Evolutionary conservation across 2,329 filamentous ascomycete genomes (phyloP), one percentile per base, ranked within the genome.

Genomic region (Pseudogymnoascus sp.): DNA sequence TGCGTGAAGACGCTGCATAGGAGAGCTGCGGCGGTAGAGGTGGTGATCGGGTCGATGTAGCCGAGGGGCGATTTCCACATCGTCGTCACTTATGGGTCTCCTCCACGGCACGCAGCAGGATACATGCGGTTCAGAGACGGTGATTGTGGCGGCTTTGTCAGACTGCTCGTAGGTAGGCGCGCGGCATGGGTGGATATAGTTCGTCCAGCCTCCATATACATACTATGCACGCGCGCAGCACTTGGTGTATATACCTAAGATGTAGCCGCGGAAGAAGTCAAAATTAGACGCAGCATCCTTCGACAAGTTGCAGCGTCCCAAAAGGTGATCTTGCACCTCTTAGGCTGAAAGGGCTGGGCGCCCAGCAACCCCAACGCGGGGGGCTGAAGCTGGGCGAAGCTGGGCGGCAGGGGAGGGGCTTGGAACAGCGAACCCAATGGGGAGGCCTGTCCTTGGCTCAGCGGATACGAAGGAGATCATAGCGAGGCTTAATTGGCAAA

Each of bases 1-100:
- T 69, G 70, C 2, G 63, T 65, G 12, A 72, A 21, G 0, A 67
- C 61, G 11, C 69, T 67, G 52, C 69, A 72, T 0, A 73, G 4
- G 6, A 74, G 58, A 1, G 73, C 70, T 0, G 68, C 67, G 7
- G 58, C 66, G 37, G 59, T 67, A 14, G 66, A 62, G 19, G 31
- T 63, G 21, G 67, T 68, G 38, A 63, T 33, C n/a, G 63, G 60
- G 61, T 43, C 45, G 26, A 55, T 33, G 10, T 33, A 10, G 26
- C 45, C 26, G 5, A 55, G 10, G 3, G 45, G 26, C 8, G 45
- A 31, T 55, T 55, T 33, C 45, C 45, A 55, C 45, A 55, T 55
- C 26, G 26, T 55, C 45, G n/a, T 19, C 26, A 55, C 14, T 31
- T 31, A 55, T 4, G n/a, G 45, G 14, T 11, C n/a, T 33, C 29